These are phyloP conservation scores for Pseudogymnoascus sp. DNA, from an alignment of 2,329 filamentous ascomycete species.

Conservation along the genomic window DNA sequence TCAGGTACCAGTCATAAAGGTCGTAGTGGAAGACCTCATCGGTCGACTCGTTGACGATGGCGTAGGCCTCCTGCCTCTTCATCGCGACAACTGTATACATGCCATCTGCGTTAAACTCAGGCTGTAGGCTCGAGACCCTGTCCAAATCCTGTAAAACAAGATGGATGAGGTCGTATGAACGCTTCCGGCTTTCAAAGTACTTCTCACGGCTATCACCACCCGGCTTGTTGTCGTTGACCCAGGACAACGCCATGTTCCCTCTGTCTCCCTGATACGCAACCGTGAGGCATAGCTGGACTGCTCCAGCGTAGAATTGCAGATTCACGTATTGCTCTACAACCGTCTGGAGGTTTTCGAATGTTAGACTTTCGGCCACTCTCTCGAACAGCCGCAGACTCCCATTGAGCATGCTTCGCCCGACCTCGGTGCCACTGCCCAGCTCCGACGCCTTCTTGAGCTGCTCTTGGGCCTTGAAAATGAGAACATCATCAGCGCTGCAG, in stretches of 20 bases:
- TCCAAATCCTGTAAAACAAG: conserved; percentile 74
- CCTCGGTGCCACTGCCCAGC: conserved; percentile 65
- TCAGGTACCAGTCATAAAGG: conserved; percentile 96
- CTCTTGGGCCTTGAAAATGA: conserved; percentile 98
- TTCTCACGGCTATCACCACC: conserved; percentile 60
- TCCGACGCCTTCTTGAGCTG: conserved; percentile 84
- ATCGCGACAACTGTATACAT: conserved; percentile 67
- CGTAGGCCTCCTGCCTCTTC: conserved; percentile 80
- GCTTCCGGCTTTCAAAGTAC: conserved; percentile 63
- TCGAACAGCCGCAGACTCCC: conserved; percentile 85
- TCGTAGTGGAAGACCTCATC: conserved; percentile 95
- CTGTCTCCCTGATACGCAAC: conserved; percentile 82
- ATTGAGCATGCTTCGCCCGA: conserved; percentile 71
- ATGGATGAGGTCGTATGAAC: conserved; percentile 84
- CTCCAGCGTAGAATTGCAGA: conserved; percentile 87
- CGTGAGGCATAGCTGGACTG: conserved; percentile 76
- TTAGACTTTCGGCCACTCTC: conserved; percentile 77
- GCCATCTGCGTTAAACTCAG: conserved; percentile 65
- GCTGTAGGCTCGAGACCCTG: conserved; percentile 57
- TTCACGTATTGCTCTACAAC: conserved; percentile 73
- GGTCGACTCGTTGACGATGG: conserved; percentile 76
- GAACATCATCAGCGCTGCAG: conserved; percentile 92
- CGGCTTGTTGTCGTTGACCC: conserved; percentile 79
- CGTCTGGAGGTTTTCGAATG: conserved; percentile 69
- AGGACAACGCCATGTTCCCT: conserved; percentile 75